Evolutionary conservation across 768 basidiomycete species (phyloP).

Genomic region (Hortiboletus campestris): DNA sequence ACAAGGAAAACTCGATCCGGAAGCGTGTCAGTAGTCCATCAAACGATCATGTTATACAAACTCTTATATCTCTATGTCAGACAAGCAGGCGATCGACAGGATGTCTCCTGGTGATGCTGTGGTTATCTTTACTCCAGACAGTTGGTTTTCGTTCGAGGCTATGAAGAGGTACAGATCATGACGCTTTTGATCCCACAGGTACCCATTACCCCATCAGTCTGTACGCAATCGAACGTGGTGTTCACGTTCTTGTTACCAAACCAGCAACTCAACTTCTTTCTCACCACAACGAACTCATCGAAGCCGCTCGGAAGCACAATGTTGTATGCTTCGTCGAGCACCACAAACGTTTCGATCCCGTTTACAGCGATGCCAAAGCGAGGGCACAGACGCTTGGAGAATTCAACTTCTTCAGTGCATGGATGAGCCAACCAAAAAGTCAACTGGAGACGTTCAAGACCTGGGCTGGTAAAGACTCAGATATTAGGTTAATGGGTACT

Average conservation of each 20-base stretch:
- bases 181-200: slow-evolving; percentile 36
- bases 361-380: slow-evolving; percentile 86
- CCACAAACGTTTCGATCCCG: slow-evolving; percentile 90
- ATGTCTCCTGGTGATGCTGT: slow-evolving; percentile 83
- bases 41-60: neutral
- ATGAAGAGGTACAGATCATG: neutral
- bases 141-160: slow-evolving; percentile 40
- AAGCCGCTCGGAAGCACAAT: slow-evolving; percentile 72
- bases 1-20: slow-evolving; percentile 62
- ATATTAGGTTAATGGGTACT: slow-evolving; percentile 61
- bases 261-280: slow-evolving; percentile 85
- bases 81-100: slow-evolving; percentile 77
- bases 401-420: slow-evolving; percentile 94
- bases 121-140: slow-evolving; percentile 91
- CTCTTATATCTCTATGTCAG: slow-evolving; percentile 37
- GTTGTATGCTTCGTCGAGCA: slow-evolving; percentile 94
- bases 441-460: slow-evolving; percentile 93
- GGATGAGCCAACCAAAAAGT: slow-evolving; percentile 97
- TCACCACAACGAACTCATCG: slow-evolving; percentile 78
- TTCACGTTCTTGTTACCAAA: slow-evolving; percentile 92
- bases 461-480: slow-evolving; percentile 94
- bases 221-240: slow-evolving; percentile 79
- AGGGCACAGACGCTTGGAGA: slow-evolving; percentile 76
- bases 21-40: slow-evolving; percentile 66
- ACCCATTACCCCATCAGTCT: slow-evolving; percentile 85